These are phyloP conservation scores for Piper betle DNA, from an alignment of 164 flowering plant genomes.

Conservation along the genomic window DNA sequence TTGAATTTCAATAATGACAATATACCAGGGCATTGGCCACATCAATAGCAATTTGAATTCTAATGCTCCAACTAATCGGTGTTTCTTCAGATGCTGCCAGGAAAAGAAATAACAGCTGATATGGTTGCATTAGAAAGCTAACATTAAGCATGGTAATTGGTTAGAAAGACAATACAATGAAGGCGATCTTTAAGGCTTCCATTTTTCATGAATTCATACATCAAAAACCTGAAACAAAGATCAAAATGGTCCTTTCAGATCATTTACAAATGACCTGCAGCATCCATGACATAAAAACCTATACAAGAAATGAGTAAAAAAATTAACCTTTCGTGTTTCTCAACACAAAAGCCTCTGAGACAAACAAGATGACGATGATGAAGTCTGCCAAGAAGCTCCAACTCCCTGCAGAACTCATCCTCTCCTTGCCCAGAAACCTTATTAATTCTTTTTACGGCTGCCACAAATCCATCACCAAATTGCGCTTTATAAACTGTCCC, in stretches of 20 bases:
- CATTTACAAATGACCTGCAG: background rate
- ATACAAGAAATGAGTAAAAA: background rate
- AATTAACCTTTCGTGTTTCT: conserved; percentile 58
- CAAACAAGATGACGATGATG: conserved; percentile 98
- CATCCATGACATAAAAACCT: background rate
- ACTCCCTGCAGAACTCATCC: conserved; percentile 80
- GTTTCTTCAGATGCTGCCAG: conserved; percentile 49
- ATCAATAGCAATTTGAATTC: conserved; percentile 90
- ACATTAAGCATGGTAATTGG: conserved; percentile 1
- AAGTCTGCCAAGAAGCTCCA: conserved; percentile 86
- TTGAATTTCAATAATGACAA: background rate
- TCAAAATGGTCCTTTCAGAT: background rate
- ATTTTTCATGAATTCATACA: conserved; percentile 90
- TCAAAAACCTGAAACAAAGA: conserved; percentile 57
- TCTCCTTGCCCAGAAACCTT: conserved; percentile 70
- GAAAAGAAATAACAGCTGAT: conserved; percentile 4
- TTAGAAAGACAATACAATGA: conserved; percentile 40
- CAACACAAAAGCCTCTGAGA: conserved; percentile 73
- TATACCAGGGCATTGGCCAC: conserved; percentile 97
- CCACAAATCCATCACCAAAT: conserved; percentile 61
- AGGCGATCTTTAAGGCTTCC: conserved; percentile 95
- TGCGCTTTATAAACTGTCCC: conserved; percentile 87
- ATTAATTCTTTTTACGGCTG: conserved; percentile 79
- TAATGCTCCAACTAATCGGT: conserved; percentile 70
- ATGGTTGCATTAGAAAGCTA: background rate